These are phyloP conservation scores for Pisolithus marmoratus DNA, from an alignment of 768 basidiomycete genomes.

Conservation along the genomic window DNA sequence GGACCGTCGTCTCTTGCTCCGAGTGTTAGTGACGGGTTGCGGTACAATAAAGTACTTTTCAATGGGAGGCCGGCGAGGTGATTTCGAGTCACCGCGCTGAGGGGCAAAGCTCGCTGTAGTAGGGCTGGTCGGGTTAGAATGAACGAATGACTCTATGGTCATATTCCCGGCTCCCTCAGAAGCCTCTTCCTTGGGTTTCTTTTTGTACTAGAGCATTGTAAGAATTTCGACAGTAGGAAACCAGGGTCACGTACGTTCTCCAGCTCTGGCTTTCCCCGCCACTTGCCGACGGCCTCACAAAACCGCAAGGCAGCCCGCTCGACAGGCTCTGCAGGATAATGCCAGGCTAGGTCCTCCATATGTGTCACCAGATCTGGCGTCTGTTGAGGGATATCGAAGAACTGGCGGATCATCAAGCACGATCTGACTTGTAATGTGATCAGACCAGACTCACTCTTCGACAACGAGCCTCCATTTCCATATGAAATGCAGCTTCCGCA, in stretches of 20 bases:
- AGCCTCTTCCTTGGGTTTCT: slow-evolving; percentile 32
- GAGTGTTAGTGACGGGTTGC: slow-evolving; percentile 5
- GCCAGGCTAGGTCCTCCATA: slow-evolving; percentile 66
- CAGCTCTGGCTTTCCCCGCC: slow-evolving; percentile 82
- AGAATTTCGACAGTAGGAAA: not conserved
- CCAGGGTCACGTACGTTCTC: slow-evolving; percentile 48
- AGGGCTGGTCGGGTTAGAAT: slow-evolving; percentile 65
- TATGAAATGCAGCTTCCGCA: slow-evolving; percentile 67
- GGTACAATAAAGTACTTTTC: slow-evolving; percentile 34
- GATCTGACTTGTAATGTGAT: not conserved
- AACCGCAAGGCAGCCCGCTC: slow-evolving; percentile 75
- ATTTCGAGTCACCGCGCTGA: slow-evolving; percentile 13
- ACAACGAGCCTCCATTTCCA: slow-evolving; percentile 69
- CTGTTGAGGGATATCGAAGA: slow-evolving; percentile 66
- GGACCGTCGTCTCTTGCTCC: slow-evolving; percentile 24
- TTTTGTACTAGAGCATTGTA: slow-evolving; percentile 47
- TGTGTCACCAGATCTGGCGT: slow-evolving; percentile 75
- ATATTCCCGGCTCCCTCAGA: slow-evolving; percentile 37
- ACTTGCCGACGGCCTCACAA: slow-evolving; percentile 75
- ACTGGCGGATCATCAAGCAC: slow-evolving; percentile 38
- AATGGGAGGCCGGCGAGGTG: slow-evolving; percentile 29
- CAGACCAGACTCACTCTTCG: slow-evolving; percentile 47
- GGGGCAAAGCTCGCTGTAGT: slow-evolving; percentile 24
- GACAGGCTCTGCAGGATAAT: slow-evolving; percentile 76
- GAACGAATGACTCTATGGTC: slow-evolving; percentile 62